Conservation (phyloP, 1,284 basidiomycete genomes). For the Volvariella surrecta region DNA sequence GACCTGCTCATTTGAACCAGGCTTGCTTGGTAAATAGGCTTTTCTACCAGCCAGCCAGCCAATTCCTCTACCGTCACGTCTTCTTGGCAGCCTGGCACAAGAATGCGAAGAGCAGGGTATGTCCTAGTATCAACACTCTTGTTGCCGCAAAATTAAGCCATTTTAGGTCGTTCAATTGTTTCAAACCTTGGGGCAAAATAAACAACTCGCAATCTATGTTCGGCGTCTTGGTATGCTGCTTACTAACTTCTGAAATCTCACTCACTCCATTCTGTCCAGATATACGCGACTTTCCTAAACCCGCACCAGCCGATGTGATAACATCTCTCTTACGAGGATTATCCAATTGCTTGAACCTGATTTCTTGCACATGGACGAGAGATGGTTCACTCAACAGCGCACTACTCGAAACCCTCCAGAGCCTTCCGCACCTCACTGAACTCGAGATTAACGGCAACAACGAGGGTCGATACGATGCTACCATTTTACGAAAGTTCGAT, state of each 20-base stretch:
- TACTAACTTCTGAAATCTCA: slow-evolving; percentile 1
- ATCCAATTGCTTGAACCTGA: slow-evolving; percentile 50
- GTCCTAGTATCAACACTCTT: background rate
- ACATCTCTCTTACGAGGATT: slow-evolving; percentile 39
- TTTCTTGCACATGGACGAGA: slow-evolving; percentile 64
- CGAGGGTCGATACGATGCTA: slow-evolving; percentile 38
- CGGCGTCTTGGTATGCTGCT: slow-evolving; percentile 40
- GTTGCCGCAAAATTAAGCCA: background rate
- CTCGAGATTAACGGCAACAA: slow-evolving; percentile 65
- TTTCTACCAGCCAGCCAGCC: slow-evolving; percentile 40
- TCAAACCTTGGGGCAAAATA: slow-evolving; percentile 34
- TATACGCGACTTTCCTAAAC: slow-evolving; percentile 59
- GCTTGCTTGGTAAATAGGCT: slow-evolving; percentile 46
- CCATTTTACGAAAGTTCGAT: slow-evolving; percentile 37
- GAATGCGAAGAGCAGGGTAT: slow-evolving; percentile 48
- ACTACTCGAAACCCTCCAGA: slow-evolving; percentile 41
- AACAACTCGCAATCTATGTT: slow-evolving; percentile 46
- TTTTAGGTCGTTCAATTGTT: slow-evolving; percentile 32
- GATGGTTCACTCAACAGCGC: slow-evolving; percentile 57
- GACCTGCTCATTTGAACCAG: slow-evolving; percentile 39
- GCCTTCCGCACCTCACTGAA: slow-evolving; percentile 33
- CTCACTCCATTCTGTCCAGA: slow-evolving; percentile 28
- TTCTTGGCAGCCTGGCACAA: slow-evolving; percentile 63
- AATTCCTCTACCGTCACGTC: slow-evolving; percentile 44
- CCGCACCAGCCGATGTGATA: slow-evolving; percentile 24